Base-by-base conservation (phyloP, 2,329 filamentous ascomycete genomes). In the Claviceps monticola region DNA sequence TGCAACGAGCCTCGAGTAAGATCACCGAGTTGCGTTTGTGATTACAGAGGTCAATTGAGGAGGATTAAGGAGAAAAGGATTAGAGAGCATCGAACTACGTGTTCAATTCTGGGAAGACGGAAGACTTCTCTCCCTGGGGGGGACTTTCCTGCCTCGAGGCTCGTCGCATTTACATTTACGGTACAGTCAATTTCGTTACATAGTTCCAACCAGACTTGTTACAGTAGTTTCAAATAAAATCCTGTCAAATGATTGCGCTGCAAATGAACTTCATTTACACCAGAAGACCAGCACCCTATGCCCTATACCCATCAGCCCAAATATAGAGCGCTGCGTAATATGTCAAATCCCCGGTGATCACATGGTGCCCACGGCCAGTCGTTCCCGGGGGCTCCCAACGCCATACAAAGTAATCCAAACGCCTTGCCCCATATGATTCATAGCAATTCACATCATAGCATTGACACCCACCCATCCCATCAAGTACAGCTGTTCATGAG, bases 391-490 rank as follows among this genome's bases (percentile, higher is more conserved):
- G 38, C 43, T 44, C 23, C 39, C 38, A 46, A 48, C 47, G 50
- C 50, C 50, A 13, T 41, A 47, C 47, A 50, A 52, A 52, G 43
- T 54, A 19, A 47, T 54, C 47, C 50, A 50, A 52, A 54, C 53
- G 50, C 53, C 53, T 44, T 43, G 46, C 51, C 46, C 49, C 46
- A 50, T 16, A 45, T 49, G 4, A 37, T 47, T 34, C 47, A 51
- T 38, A 42, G 38, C 23, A 29, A 37, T 38, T 34, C 38, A n/a
- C 11, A 29, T 23, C 29, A 26, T 13, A 9, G 21, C 16, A 50
- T n/a, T 50, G 41, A 39, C 49, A n/a, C 14, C 8, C 17, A 19
- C n/a, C 43, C 51, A 34, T 8, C 14, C 37, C 37, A 34, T 37
- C 17, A 43, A 46, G 11, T 44, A 47, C 48, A 50, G 8, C 26